Conservation (phyloP, 2,329 filamentous ascomycete species). For the Exserohilum turcica region DNA sequence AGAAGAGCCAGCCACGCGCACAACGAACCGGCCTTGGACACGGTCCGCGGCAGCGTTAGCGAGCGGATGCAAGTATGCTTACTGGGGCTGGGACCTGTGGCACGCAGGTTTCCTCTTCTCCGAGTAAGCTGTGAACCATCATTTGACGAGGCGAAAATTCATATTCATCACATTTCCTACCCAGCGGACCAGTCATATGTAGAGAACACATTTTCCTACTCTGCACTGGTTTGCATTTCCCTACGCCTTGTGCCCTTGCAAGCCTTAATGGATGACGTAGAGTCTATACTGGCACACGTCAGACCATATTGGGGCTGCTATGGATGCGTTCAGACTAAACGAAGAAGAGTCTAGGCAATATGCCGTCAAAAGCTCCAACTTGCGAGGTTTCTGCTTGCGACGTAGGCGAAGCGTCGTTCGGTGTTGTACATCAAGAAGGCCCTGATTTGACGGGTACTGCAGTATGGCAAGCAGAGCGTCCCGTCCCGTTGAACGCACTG, state of each 20-base stretch:
- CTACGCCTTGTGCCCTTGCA: background rate
- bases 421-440: background rate
- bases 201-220: background rate
- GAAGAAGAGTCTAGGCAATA: background rate
- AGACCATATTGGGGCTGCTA: constrained; percentile 2
- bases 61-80: constrained; percentile 21
- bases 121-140: constrained; percentile 4
- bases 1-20: constrained; percentile 1
- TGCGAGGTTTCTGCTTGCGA: background rate
- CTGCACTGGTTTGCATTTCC: background rate
- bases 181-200: constrained; percentile 3
- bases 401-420: background rate
- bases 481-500: too few relatives aligned
- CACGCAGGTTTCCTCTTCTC: background rate
- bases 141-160: constrained; percentile 3
- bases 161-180: background rate
- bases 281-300: constrained; percentile 4
- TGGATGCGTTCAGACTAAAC: background rate
- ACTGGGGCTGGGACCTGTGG: constrained; percentile 16
- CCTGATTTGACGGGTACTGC: background rate
- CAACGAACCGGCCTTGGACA: constrained; percentile 3
- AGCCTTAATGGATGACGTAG: background rate
- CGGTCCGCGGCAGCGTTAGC: constrained; percentile 9
- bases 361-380: background rate
- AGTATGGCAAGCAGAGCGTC: background rate